phyloP scores from a whole-genome alignment of 208 protist genomes.

The Leishmania martiniquensis region DNA sequence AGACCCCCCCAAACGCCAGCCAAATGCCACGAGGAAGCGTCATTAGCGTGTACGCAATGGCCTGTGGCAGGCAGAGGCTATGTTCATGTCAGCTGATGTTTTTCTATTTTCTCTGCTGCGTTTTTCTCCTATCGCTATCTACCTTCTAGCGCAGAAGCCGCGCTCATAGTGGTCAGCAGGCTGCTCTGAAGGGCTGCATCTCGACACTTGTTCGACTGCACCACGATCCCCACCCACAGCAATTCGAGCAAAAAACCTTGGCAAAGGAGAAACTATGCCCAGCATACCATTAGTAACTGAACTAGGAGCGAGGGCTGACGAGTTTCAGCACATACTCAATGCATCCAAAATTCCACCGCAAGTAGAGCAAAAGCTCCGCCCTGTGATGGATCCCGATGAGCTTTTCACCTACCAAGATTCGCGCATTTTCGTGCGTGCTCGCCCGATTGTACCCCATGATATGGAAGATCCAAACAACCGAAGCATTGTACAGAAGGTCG shows the following conservation, averaged over 20 bases:
- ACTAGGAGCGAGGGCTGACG: conserved; percentile 76
- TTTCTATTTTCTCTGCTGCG: conserved; percentile 1
- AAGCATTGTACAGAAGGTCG: conserved; percentile 83
- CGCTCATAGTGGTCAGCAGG: neutral
- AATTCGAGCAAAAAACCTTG: neutral
- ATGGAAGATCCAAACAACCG: conserved; percentile 65
- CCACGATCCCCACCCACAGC: neutral
- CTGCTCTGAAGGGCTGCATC: neutral
- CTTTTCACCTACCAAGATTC: conserved; percentile 84
- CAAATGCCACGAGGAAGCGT: neutral
- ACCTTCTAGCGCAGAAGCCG: neutral
- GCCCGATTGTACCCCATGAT: conserved; percentile 85
- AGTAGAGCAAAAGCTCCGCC: conserved; percentile 63
- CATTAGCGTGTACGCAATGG: no score
- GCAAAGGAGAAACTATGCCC: conserved; percentile 45
- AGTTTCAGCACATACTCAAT: conserved; percentile 87
- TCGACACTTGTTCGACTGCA: neutral
- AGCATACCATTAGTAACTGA: conserved; percentile 88
- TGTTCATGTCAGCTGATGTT: neutral
- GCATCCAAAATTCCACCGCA: conserved; percentile 51
- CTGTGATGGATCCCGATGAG: conserved; percentile 67
- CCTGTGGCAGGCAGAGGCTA: neutral
- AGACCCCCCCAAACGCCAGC: neutral
- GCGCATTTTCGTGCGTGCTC: conserved; percentile 85
- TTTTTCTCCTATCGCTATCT: neutral